phyloP scores from a whole-genome alignment of 2,329 filamentous ascomycete genomes.

The Fusarium metavorans region DNA sequence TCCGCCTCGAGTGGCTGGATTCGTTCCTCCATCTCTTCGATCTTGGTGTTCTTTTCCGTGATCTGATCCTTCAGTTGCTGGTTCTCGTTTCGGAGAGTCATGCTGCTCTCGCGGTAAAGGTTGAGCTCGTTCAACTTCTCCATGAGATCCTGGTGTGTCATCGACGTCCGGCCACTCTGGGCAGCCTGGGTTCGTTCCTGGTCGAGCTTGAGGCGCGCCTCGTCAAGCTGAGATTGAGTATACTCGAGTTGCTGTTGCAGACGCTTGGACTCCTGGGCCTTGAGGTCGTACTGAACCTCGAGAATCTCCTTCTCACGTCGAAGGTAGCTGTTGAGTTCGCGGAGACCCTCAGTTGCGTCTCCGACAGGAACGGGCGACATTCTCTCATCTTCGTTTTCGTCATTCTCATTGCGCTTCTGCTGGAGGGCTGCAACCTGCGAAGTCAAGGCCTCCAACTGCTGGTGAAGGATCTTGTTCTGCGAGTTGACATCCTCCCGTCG shows the following conservation, averaged over 20 bases:
- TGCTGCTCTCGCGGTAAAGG: conserved; percentile 93
- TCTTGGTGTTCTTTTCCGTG: conserved; percentile 77
- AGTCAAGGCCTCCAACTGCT: conserved; percentile 87
- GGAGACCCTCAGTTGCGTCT: conserved; percentile 78
- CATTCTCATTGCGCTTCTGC: conserved; percentile 72
- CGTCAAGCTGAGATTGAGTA: conserved; percentile 87
- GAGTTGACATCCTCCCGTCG: conserved; percentile 86
- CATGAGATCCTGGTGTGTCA: conserved; percentile 90
- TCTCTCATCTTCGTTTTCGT: conserved; percentile 65
- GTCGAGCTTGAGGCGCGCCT: conserved; percentile 87
- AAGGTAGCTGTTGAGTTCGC: conserved; percentile 91
- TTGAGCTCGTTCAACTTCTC: conserved; percentile 96
- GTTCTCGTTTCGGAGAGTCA: conserved; percentile 88
- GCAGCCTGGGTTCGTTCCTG: conserved; percentile 85
- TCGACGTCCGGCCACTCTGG: conserved; percentile 77
- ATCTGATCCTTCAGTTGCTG: conserved; percentile 82
- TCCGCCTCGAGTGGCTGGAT: conserved; percentile 86
- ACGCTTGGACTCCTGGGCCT: conserved; percentile 87
- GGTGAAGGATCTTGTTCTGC: conserved; percentile 91
- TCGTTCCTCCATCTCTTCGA: conserved; percentile 79
- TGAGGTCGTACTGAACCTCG: conserved; percentile 94
- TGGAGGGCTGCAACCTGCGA: conserved; percentile 84
- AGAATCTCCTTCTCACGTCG: conserved; percentile 97
- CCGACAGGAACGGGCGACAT: conserved; percentile 64
- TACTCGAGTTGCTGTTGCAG: conserved; percentile 92